Base-by-base conservation (phyloP, 768 basidiomycete genomes). In the Lactifluus piperatus region DNA sequence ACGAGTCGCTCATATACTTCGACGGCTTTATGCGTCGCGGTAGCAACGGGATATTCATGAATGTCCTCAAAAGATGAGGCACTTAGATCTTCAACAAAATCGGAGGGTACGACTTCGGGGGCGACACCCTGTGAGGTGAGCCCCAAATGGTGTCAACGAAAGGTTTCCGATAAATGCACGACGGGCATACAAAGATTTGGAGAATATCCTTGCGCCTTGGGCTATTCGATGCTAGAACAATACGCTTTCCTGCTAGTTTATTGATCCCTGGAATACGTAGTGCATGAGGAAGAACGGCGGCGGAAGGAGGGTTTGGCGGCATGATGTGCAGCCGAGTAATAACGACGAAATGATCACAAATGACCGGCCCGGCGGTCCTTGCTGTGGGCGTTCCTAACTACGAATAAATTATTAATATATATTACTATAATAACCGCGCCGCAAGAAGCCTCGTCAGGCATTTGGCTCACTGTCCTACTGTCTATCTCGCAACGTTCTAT, bases 1-100 rank as follows among this genome's bases (percentile, higher is more conserved):
- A 90, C 83, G n/a, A 93, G 75, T n/a, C 84, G 75, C 71, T 86
- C 82, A 68, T 94, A 94, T 22, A 92, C 94, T 70, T 94, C 90
- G 41, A 86, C 83, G 29, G 83, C 94, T 79, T 90, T 88, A 65
- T 86, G 81, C 2, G 78, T 80, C 11, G 86, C 86, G 0, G 87
- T 93, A 5, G 87, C 79, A 7, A 87, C 84, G 0, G 87, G 84
- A 68, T 91, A 89, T 66, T 86, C 85, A 36, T 83, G 82, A 18
- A 82, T 74, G 62, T 88, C 81, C 9, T 83, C 81, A 68, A 91
- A 97, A 1, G 80, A 78, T 10, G 74, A 72, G 30, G 86, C 72
- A 0, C 81, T 74, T 7, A 97, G 74, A 67, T 94, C 75, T 70
- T 98, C 95, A 45, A 81, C 78, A 63, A 98, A 97, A 9, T 76